Percentiles rank a stretch among this genome's conserved stretches.
phyloP scores from a whole-genome alignment of 2,329 filamentous ascomycete species.

The Aspergillus pseudotamarii region DNA sequence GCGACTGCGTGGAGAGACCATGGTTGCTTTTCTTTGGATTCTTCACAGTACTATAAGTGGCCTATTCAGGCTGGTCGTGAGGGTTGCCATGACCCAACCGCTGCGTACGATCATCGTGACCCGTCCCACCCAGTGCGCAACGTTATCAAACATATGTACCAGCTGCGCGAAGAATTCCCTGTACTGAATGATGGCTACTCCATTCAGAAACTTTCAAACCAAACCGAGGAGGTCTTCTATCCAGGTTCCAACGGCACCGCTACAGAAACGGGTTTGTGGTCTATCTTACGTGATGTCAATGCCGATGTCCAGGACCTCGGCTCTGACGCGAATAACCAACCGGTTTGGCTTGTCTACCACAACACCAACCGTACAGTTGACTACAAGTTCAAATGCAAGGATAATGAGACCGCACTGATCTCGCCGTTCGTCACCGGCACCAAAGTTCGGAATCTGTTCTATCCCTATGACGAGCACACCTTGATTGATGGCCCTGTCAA shows the following conservation, averaged over 20 bases:
- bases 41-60: constrained; percentile 61
- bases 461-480: constrained; percentile 60
- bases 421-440: constrained; percentile 58
- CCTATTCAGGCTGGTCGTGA: constrained; percentile 56
- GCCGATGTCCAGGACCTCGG: constrained; percentile 56
- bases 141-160: constrained; percentile 64
- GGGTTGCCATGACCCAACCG: constrained; percentile 61
- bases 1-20: constrained; percentile 66
- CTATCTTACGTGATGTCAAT: constrained; percentile 56
- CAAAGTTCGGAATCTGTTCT: constrained; percentile 65
- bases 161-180: constrained; percentile 60
- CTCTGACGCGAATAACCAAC: constrained; percentile 46
- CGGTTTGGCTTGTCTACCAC: constrained; percentile 50
- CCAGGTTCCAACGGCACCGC: constrained; percentile 56
- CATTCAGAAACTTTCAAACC: constrained; percentile 59
- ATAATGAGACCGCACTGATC: constrained; percentile 53
- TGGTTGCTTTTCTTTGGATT: constrained; percentile 63
- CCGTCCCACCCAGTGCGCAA: constrained; percentile 64
- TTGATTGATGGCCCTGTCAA: constrained; percentile 50
- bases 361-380: constrained; percentile 52
- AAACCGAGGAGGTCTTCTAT: constrained; percentile 54
- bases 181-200: constrained; percentile 63
- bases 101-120: constrained; percentile 64
- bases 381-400: constrained; percentile 62
- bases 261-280: constrained; percentile 65